These are phyloP conservation scores for Leishmania aethiopica DNA, from an alignment of 208 protist species.

Conservation along the genomic window DNA sequence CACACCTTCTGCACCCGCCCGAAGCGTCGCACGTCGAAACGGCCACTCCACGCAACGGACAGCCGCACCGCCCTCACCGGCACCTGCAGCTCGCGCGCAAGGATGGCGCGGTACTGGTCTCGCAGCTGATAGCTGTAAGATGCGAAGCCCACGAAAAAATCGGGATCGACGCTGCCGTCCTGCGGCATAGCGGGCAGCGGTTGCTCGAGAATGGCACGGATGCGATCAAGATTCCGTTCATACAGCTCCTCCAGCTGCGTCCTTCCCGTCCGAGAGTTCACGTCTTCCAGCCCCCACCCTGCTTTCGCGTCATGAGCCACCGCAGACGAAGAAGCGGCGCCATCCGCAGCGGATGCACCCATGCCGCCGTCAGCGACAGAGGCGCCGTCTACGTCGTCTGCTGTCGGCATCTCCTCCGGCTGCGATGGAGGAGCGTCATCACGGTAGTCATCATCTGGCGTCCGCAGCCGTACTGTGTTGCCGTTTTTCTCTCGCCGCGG, in stretches of 20 bases:
- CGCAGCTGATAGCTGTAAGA: slow-evolving; percentile 84
- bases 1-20: slow-evolving; percentile 77
- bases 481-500: neutral
- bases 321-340: neutral
- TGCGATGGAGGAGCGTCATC: neutral
- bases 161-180: slow-evolving; percentile 72
- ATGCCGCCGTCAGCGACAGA: neutral
- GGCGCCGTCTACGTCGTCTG: neutral
- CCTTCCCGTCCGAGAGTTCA: slow-evolving; percentile 57
- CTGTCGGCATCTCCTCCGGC: neutral
- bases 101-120: slow-evolving; percentile 78
- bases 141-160: slow-evolving; percentile 85
- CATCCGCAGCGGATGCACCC: neutral
- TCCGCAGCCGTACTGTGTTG: neutral
- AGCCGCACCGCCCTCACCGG: slow-evolving; percentile 65
- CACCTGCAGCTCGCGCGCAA: slow-evolving; percentile 64
- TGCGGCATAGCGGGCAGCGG: slow-evolving; percentile 73
- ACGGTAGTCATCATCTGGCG: neutral
- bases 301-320: neutral
- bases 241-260: slow-evolving; percentile 70
- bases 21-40: slow-evolving; percentile 78
- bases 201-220: slow-evolving; percentile 63
- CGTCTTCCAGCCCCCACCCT: slow-evolving; percentile 64
- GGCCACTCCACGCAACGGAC: slow-evolving; percentile 84
- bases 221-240: slow-evolving; percentile 54